Base-by-base conservation (phyloP, 768 basidiomycete genomes). In the Collybia nuda region DNA sequence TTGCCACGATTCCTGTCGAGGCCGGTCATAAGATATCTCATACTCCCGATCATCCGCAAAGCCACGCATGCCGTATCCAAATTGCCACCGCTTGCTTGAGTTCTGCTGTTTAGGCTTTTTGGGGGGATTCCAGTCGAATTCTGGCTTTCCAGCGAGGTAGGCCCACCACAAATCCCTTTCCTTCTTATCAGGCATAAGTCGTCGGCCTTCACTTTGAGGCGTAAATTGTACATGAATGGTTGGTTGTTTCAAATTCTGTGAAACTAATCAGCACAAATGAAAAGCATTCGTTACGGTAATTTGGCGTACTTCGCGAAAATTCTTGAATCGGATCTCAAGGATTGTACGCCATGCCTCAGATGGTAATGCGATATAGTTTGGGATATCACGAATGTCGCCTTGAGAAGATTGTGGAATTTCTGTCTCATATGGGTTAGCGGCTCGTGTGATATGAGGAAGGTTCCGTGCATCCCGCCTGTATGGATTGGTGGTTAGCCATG, bases 101-200 rank as follows among this genome's bases (percentile, higher is more conserved):
- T 56, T 47, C 51, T 61, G 52, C 57, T 54, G 48, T 55, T 69
- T 77, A 21, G 67, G 51, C 52, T 64, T 70, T 61, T 78, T 81
- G 9, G 77, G 72, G 18, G 78, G 74, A 60, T 77, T 78, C 89
- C 89, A 91, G 37, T 79, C 81, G 26, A 76, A 73, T 60, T 82
- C 79, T n/a, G 87, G 83, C 55, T 73, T 72, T 28, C 89, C 90
- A 40, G 80, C 71, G 5, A 93, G 67, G 56, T 84, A 93, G 14
- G 78, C 76, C 90, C 90, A 92, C 90, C 90, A 93, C 15, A 73
- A 66, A 54, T 89, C 86, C 48, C 90, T 76, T 51, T 88, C 82
- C 60, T 79, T 84, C 62, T 77, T 85, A 44, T 87, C 84, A 21
- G 90, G 90, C 53, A 90, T 77, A 37, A 75, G 50, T 53, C 69